Evolutionary conservation across 2,329 filamentous ascomycete genomes (phyloP), one percentile per base, ranked within the genome.

Genomic region (Alternaria infectoria): DNA sequence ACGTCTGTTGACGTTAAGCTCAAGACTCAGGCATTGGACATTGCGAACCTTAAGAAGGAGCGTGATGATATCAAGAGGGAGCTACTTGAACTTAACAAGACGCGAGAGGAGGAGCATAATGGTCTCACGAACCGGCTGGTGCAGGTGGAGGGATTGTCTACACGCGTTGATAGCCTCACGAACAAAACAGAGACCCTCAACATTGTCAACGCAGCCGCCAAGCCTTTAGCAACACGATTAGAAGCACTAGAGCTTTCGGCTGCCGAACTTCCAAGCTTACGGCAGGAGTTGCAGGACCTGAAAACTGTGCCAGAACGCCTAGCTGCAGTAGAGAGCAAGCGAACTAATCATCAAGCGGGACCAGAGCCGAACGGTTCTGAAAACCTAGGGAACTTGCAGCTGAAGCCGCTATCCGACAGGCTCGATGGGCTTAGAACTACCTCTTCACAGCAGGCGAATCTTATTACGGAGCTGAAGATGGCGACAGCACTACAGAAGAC

Each of bases 31-130:
- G 54, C 57, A 25, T 12, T 51, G 10, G 63, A 66, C 3, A 66
- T 66, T 17, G 15, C n/a, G 12, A 44, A 58, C 9, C 60, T 68
- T 6, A 61, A 50, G 32, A 61, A 59, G 46, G 62, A 59, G 21
- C 43, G 57, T 28, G 57, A 61, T 13, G 30, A 59, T 40, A 40
- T 68, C 4, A 61, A 50, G 32, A 61, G 55, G 46, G 62, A 59
- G 21, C 43, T 55, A 28, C 54, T 59, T 11, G 30, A 59, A 12
- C 15, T 62, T 5, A 59, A n/a, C 25, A 44, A 32, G 28, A 30
- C 36, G 23, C 25, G 52, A 32, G 47, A 54, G 17, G 49, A 25
- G 30, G 19, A 17, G 30, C 9, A 32, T 13, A 17, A 23, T 19
- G 17, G 6, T 19, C 28, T 51, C 17, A 12, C 12, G 30, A 21